A percentile compares a stretch with the other conserved stretches of the same genome.
Conservation (phyloP, 164 flowering plant species). For the Nymphaea colorata region DNA sequence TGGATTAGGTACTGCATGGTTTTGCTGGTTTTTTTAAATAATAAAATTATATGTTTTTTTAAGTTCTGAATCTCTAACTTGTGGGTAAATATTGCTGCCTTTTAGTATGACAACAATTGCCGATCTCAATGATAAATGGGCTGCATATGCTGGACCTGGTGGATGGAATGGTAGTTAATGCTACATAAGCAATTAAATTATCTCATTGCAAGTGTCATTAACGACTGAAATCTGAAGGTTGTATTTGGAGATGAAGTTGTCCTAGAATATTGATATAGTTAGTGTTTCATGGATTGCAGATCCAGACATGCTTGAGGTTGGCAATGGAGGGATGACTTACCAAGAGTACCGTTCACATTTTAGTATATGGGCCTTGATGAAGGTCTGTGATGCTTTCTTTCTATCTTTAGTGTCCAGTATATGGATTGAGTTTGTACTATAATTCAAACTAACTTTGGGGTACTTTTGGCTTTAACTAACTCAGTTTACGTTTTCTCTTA, state of each 20-base stretch:
- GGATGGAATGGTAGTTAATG: conserved; percentile 85
- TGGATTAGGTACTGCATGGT: conserved; percentile 65
- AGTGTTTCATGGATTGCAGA: conserved; percentile 27
- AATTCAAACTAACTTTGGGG: no score
- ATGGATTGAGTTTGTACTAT: no score
- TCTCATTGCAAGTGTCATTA: not conserved
- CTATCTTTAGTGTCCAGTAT: not conserved
- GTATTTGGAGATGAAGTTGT: no score
- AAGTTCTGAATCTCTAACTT: not conserved
- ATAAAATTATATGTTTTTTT: not conserved
- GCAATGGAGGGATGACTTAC: conserved; percentile 92
- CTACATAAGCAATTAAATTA: not conserved
- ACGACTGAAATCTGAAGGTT: no score
- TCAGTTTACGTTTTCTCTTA: no score
- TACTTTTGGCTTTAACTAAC: no score
- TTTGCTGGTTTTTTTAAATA: not conserved
- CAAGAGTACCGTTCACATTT: conserved; percentile 87
- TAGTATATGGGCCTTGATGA: conserved; percentile 98
- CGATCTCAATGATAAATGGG: conserved; percentile 94
- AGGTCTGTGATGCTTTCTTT: conserved; percentile 28
- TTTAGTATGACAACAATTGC: conserved; percentile 83
- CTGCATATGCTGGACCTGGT: conserved; percentile 97
- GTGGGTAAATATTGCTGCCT: conserved; percentile 8
- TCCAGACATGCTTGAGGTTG: conserved; percentile 98
- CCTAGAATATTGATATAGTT: not conserved